Conservation (phyloP, 192 early-diverging fungal species). For the Pilobolus umbonatus region DNA sequence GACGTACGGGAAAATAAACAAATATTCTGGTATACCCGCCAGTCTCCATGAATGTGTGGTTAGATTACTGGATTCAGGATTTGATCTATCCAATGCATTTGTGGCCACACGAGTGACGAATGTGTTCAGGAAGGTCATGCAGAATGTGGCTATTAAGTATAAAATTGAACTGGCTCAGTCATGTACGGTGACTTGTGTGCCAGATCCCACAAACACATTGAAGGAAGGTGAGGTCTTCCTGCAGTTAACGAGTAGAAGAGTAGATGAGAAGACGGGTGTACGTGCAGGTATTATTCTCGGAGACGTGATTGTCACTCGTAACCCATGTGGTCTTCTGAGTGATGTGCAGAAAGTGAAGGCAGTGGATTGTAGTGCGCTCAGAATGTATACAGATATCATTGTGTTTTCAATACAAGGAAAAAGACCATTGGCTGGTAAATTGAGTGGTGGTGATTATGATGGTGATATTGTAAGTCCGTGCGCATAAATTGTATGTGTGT, state of each 20-base stretch:
- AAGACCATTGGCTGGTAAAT: slow-evolving; percentile 64
- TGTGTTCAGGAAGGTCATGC: slow-evolving; percentile 16
- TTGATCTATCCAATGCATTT: slow-evolving; percentile 26
- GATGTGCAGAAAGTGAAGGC: slow-evolving; percentile 54
- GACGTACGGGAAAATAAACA: neutral
- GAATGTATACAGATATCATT: slow-evolving; percentile 60
- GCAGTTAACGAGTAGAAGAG: slow-evolving; percentile 21
- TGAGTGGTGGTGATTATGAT: slow-evolving; percentile 78
- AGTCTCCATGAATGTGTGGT: slow-evolving; percentile 15
- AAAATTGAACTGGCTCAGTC: slow-evolving; percentile 24
- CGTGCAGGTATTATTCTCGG: slow-evolving; percentile 22
- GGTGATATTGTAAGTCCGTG: slow-evolving; percentile 49
- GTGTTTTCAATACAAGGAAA: slow-evolving; percentile 68
- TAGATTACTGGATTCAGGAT: slow-evolving; percentile 31
- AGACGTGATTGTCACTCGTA: slow-evolving; percentile 42
- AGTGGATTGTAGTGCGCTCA: slow-evolving; percentile 41
- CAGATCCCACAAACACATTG: slow-evolving; percentile 31
- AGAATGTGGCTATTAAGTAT: slow-evolving; percentile 18
- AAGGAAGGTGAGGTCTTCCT: slow-evolving; percentile 26
- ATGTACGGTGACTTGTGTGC: slow-evolving; percentile 27
- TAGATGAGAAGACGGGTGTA: slow-evolving; percentile 21
- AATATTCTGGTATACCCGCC: slow-evolving; percentile 22
- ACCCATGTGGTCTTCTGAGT: slow-evolving; percentile 61
- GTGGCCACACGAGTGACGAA: slow-evolving; percentile 23
- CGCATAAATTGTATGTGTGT: neutral